These are phyloP conservation scores for Rhinocladiella similis DNA, from an alignment of 2,329 filamentous ascomycete genomes.

Conservation along the genomic window DNA sequence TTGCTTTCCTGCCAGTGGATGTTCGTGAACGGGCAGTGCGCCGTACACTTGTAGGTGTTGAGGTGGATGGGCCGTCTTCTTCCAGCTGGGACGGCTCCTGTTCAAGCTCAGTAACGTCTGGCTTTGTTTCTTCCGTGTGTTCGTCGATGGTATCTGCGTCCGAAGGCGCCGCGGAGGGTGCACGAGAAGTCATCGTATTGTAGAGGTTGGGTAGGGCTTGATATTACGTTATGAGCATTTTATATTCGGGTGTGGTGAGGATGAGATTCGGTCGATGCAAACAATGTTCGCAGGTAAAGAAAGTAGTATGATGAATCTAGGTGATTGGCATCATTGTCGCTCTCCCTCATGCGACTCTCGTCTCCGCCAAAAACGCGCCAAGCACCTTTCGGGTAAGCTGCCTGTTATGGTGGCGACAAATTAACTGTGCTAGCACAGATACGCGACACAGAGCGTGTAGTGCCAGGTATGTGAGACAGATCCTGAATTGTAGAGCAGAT, in stretches of 20 bases:
- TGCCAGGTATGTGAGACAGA: too few relatives aligned
- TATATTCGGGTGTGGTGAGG: too few relatives aligned
- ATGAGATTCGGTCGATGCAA: too few relatives aligned
- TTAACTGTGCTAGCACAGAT: too few relatives aligned
- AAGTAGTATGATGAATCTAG: too few relatives aligned
- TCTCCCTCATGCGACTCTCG: not conserved
- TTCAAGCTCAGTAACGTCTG: conserved; percentile 22
- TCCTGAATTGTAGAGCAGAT: too few relatives aligned
- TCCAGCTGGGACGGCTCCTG: conserved; percentile 9
- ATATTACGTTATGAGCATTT: too few relatives aligned
- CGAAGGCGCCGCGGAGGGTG: conserved; percentile 23
- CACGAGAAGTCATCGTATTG: conserved; percentile 26
- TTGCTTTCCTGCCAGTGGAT: conserved; percentile 18
- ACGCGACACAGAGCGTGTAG: too few relatives aligned
- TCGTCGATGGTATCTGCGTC: conserved; percentile 28
- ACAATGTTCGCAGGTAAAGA: too few relatives aligned
- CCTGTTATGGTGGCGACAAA: not conserved
- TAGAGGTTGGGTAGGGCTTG: not conserved
- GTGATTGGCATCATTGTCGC: not conserved
- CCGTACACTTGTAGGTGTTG: conserved; percentile 13
- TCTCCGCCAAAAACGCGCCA: not conserved
- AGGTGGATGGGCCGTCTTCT: conserved; percentile 7
- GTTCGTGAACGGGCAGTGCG: conserved; percentile 12
- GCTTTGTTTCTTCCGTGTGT: conserved; percentile 24
- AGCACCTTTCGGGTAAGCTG: not conserved